Evolutionary conservation across 2,329 filamentous ascomycete species (phyloP).

Genomic region (Corniculantispora saksenae): DNA sequence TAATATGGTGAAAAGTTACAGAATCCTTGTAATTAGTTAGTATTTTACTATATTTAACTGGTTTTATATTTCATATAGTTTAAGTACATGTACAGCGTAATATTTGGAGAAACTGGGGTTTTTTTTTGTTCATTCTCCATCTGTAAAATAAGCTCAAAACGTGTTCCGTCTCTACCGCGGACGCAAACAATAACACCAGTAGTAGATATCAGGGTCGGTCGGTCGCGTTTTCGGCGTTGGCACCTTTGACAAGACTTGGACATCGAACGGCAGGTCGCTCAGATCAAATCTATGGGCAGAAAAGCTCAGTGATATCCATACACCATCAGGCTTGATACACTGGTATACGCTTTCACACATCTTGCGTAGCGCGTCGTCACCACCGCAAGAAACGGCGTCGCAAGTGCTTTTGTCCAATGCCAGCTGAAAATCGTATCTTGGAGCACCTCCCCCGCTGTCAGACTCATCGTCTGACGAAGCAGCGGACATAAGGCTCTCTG

Average conservation of each 20-base stretch:
- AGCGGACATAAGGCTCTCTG: conserved; percentile 14
- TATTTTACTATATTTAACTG: too few relatives aligned
- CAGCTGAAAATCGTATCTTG: conserved; percentile 37
- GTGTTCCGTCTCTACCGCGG: conserved; percentile 26
- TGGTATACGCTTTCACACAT: conserved; percentile 41
- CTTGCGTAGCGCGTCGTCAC: conserved; percentile 35
- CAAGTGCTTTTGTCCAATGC: conserved; percentile 52
- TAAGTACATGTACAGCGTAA: too few relatives aligned
- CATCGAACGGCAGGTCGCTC: conserved; percentile 41
- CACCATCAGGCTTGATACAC: conserved; percentile 37
- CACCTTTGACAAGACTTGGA: conserved; percentile 44
- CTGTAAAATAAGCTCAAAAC: neutral
- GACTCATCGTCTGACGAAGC: neutral
- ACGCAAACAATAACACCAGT: conserved; percentile 47
- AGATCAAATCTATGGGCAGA: conserved; percentile 44
- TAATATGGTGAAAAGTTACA: too few relatives aligned
- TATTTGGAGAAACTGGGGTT: too few relatives aligned
- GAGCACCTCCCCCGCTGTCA: neutral
- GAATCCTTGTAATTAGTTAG: too few relatives aligned
- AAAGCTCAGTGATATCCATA: conserved; percentile 53
- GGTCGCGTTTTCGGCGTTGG: conserved; percentile 41
- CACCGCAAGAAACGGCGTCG: conserved; percentile 50
- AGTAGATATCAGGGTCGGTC: conserved; percentile 48
- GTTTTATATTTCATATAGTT: too few relatives aligned
- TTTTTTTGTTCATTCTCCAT: too few relatives aligned